Evolutionary conservation across 495 filamentous ascomycete species (phyloP), one percentile per base, ranked within the genome.

Genomic region (Pseudotulostoma volvatum): DNA sequence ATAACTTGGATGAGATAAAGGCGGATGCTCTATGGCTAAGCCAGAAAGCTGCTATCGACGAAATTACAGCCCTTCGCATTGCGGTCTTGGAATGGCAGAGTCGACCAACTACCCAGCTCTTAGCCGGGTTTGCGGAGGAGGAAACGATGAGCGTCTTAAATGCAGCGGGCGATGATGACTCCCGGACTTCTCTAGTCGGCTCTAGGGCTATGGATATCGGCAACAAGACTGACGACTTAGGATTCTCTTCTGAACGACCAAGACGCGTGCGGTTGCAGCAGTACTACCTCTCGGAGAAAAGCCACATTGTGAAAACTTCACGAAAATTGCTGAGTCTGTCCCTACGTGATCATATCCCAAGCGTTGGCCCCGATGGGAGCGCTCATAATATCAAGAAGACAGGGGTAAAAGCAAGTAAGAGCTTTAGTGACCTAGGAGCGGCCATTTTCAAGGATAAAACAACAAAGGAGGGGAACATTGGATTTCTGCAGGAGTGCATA

Each of bases 11-110:
- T 17, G 68, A 84, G 55, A 76, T 96, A 49, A 93, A 92, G 57
- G 70, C 73, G 17, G 90, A 94, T 55, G 73, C 84, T 25, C 56
- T 80, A 30, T 94, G 86, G 84, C 64, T 97, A 36, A 86, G 81
- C 52, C 68, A 80, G 40, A 70, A 72, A 42, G 73, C 77, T 9
- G 67, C 69, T 9, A 76, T 95, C 42, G 79, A 90, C 56, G 81
- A 94, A 58, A 63, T 92, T 14, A 70, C 75, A 4, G 86, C 90
- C 33, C 68, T 97, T 38, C 71, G 92, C 34, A 70, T 93, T 31
- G 74, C 74, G 5, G 60, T 92, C 17, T 53, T 88, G 15, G 90
- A 97, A 69, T 84, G 79, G 71, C 87, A 94, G 53, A 68, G 65
- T 23, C 70, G 85, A 23, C 64, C 83, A 15, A 59, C 70, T 2